Evolutionary conservation across 148 eudicot genomes (phyloP).

Genomic region (Fagopyrum homotropicum): DNA sequence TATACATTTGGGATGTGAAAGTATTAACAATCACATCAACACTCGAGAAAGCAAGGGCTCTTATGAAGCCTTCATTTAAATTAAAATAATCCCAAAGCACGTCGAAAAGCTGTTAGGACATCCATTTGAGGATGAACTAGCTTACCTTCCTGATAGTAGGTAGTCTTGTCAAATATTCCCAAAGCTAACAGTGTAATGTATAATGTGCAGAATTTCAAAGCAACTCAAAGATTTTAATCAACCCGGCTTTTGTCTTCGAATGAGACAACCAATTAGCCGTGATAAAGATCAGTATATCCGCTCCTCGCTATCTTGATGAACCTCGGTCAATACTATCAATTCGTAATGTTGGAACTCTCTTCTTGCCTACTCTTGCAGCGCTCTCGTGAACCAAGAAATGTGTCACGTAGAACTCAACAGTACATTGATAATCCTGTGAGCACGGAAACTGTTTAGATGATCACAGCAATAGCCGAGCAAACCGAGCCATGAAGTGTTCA

Average conservation of each 20-base stretch:
- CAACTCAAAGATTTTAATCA: neutral
- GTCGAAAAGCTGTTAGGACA: constrained; percentile 52
- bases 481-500: neutral
- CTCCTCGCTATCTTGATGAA: constrained; percentile 87
- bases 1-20: no score
- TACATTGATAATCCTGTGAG: constrained; percentile 77
- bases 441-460: neutral
- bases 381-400: constrained; percentile 90
- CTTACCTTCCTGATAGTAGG: constrained; percentile 79
- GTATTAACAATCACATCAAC: no score
- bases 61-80: no score
- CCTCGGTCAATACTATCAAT: constrained; percentile 81
- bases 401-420: constrained; percentile 76
- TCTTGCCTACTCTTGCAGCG: constrained; percentile 79
- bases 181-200: neutral
- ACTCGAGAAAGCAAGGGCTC: no score
- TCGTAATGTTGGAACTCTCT: constrained; percentile 73
- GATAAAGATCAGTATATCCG: constrained; percentile 87
- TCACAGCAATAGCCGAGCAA: neutral
- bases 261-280: constrained; percentile 99
- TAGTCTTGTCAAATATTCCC: constrained; percentile 38
- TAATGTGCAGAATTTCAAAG: neutral
- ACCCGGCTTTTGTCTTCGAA: constrained; percentile 87
- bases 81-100: no score
- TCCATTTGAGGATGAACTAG: constrained; percentile 72